Percentiles rank a stretch among this genome's conserved stretches.
Evolutionary conservation across 495 filamentous ascomycete genomes (phyloP).

Genomic region (Xylaria acuta): DNA sequence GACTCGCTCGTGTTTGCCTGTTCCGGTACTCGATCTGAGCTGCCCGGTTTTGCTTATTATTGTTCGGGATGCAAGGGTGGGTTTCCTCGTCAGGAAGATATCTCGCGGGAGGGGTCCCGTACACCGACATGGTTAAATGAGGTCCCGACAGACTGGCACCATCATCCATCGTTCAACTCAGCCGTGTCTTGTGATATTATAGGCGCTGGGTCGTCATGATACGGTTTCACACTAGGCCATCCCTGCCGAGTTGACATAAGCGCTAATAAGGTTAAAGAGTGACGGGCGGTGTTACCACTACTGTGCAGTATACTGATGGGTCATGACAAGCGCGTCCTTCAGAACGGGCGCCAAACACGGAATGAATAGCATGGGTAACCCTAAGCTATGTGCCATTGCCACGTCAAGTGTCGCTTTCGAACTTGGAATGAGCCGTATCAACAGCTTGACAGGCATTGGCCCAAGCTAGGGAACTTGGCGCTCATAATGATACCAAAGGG

Average conservation of each 20-base stretch:
- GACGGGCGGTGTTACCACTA: not conserved
- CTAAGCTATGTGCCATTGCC: slow-evolving; percentile 4
- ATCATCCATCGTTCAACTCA: not conserved
- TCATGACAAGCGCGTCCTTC: not conserved
- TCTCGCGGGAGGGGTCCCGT: slow-evolving; percentile 1
- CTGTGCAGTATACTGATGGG: not conserved
- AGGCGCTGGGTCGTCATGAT: slow-evolving; percentile 16
- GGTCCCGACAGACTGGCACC: slow-evolving; percentile 20
- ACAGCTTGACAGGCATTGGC: not conserved
- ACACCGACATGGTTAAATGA: slow-evolving; percentile 21
- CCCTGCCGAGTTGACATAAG: slow-evolving; percentile 15
- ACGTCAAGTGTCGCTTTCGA: slow-evolving; percentile 15
- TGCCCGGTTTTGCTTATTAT: not conserved
- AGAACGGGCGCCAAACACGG: not conserved
- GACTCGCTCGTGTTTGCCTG: not conserved
- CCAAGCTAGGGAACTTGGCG: not conserved
- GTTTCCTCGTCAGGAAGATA: not conserved
- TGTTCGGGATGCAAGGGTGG: not conserved
- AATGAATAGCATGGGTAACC: not conserved
- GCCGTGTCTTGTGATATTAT: slow-evolving; percentile 8
- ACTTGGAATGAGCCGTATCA: not conserved
- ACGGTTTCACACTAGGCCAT: not conserved
- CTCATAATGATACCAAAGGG: not conserved
- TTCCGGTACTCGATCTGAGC: not conserved
- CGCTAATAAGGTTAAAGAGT: not conserved